A percentile compares a stretch with the other conserved stretches of the same genome.
Conservation (phyloP, 2,329 filamentous ascomycete genomes). For the Emmonsia crescens region DNA sequence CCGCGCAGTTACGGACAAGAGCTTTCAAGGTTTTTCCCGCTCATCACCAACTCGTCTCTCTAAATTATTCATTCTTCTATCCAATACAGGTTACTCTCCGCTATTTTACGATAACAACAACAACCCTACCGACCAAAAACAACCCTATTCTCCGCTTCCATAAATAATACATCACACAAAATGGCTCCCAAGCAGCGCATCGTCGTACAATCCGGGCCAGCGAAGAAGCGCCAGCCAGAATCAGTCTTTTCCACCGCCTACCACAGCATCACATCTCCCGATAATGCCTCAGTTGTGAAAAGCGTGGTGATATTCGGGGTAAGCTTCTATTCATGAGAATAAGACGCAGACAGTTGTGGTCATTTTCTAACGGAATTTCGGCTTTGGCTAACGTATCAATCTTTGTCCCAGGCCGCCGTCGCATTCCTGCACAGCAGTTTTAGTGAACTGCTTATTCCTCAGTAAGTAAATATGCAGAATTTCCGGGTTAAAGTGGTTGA, state of each 20-base stretch:
- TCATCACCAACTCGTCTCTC: neutral
- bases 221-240: slow-evolving; percentile 24
- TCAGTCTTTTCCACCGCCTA: slow-evolving; percentile 47
- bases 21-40: neutral
- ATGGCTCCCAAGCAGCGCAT: slow-evolving; percentile 57
- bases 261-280: slow-evolving; percentile 51
- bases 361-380: neutral
- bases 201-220: slow-evolving; percentile 39
- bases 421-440: slow-evolving; percentile 58
- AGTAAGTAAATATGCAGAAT: slow-evolving; percentile 28
- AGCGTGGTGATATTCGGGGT: slow-evolving; percentile 60
- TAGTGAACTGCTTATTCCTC: slow-evolving; percentile 57
- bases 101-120: neutral
- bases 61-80: neutral
- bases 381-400: slow-evolving; percentile 4
- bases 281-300: slow-evolving; percentile 58
- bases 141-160: neutral
- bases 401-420: slow-evolving; percentile 45
- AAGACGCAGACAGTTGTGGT: neutral
- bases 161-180: slow-evolving; percentile 13
- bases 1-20: slow-evolving; percentile 1
- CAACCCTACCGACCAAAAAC: neutral
- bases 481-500: neutral
- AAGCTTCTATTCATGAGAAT: slow-evolving; percentile 26
- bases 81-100: neutral